Evolutionary conservation across 768 basidiomycete genomes (phyloP), one percentile per base, ranked within the genome.

Genomic region (Leucosporidium scottii): DNA sequence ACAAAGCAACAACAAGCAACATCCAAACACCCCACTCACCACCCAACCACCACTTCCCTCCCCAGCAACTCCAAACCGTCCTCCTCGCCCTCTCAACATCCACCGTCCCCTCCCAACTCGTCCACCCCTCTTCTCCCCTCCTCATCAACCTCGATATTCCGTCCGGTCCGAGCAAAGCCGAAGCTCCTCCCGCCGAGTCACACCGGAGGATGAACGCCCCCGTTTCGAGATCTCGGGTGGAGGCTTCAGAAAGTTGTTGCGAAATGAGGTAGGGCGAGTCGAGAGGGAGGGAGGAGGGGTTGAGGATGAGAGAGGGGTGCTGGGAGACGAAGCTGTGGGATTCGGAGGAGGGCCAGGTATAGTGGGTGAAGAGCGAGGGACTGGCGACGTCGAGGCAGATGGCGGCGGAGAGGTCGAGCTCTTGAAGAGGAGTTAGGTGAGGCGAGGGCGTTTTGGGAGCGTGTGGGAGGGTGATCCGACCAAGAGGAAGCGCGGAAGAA

Each of bases 351-450:
- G 50, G 25, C 2, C 10, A 20, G 36, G 44, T 10, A 60, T 31
- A 69, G 3, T 63, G 51, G 10, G 21, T 1, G 12, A 69, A 4
- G 27, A 69, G 61, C 8, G 55, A 62, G 0, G 68, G 64, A 25
- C 44, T 62, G n/a, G 65, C 28, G 31, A 59, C 28, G 57, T 71
- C 70, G 50, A 67, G 70, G 61, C 70, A 71, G 56, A 66, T 62
- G 0, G 56, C 63, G 8, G 56, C 55, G 10, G 65, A 36, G 34
- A 71, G 5, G 25, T 36, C 13, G 28, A 71, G 13, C 4, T 15
- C 4, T 23, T 71, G 54, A 30, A 31, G 30, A 0, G 70, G 69
- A 10, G 62, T 61, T 8, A 7, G 27, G 49, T 49, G n/a, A 17
- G 56, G 61, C 3, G 28, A 21, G 2, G 69, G 65, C 8, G 54